These are phyloP conservation scores for Thermothielavioides terrestris DNA, from an alignment of 495 filamentous ascomycete genomes.

Conservation along the genomic window DNA sequence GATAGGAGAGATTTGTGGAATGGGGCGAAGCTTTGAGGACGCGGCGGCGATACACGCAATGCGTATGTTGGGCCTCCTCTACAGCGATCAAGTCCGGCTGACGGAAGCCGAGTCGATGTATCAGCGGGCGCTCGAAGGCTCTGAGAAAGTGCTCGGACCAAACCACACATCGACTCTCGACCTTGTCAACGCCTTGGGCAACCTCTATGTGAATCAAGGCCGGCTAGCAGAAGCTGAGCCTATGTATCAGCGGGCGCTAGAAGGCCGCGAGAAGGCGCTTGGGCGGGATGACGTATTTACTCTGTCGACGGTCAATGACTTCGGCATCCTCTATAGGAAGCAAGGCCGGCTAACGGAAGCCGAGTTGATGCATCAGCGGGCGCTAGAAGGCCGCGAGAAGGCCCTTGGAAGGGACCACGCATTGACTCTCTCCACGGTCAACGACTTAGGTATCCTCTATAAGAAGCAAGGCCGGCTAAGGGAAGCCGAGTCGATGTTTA, in stretches of 20 bases:
- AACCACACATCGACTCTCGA: constrained; percentile 28
- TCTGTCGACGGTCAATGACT: constrained; percentile 24
- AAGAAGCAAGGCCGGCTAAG: constrained; percentile 17
- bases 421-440: background rate
- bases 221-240: too few species aligned
- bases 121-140: constrained; percentile 26
- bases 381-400: too few species aligned
- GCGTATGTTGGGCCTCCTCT: constrained; percentile 25
- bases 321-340: too few species aligned
- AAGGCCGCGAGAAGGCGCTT: constrained; percentile 4
- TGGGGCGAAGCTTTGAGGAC: constrained; percentile 20
- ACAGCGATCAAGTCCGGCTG: constrained; percentile 18
- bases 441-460: constrained; percentile 22
- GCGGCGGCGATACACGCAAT: constrained; percentile 23
- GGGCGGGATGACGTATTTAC: constrained; percentile 26
- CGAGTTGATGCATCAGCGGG: too few species aligned
- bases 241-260: too few species aligned
- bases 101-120: constrained; percentile 28
- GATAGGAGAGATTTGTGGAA: constrained; percentile 23
- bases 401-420: background rate
- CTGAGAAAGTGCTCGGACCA: constrained; percentile 1
- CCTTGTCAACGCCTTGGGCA: too few species aligned
- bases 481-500: constrained; percentile 26
- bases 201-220: too few species aligned
- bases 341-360: too few species aligned